These are phyloP conservation scores for Themeda triandra DNA, from an alignment of 176 grass and related monocot genomes.

Conservation along the genomic window DNA sequence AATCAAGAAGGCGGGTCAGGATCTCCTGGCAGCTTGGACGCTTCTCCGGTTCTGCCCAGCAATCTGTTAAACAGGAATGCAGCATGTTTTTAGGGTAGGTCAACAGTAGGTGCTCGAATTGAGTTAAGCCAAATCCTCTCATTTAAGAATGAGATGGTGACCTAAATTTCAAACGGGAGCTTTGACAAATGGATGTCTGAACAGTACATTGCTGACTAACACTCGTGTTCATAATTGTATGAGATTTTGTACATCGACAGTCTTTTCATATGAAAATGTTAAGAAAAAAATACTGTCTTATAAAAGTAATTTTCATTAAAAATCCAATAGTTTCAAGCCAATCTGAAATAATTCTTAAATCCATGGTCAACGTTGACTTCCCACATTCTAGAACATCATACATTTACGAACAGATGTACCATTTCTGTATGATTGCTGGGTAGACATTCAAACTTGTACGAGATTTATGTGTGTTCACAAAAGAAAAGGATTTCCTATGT, in stretches of 20 bases:
- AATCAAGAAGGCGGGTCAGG: slow-evolving; percentile 89
- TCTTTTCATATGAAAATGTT: not conserved
- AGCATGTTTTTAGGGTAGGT: not conserved
- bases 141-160: not conserved
- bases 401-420: not conserved
- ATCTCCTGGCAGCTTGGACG: slow-evolving; percentile 93
- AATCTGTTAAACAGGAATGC: slow-evolving; percentile 59
- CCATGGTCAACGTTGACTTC: not conserved
- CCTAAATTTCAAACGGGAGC: not conserved
- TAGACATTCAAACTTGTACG: not conserved
- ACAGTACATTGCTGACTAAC: not conserved
- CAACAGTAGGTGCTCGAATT: not conserved
- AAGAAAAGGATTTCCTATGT: not conserved
- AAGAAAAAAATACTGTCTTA: not conserved
- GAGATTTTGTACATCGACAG: not conserved
- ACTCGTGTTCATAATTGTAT: not conserved
- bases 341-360: too few relatives aligned
- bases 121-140: not conserved
- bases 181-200: slow-evolving; percentile 1
- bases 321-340: not conserved
- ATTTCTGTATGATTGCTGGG: not conserved
- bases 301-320: not conserved
- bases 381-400: not conserved
- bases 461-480: not conserved
- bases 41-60: slow-evolving; percentile 82